A percentile compares a stretch with the other conserved stretches of the same genome.
phyloP scores from a whole-genome alignment of 2,329 filamentous ascomycete genomes.

The Monilinia fructigena region DNA sequence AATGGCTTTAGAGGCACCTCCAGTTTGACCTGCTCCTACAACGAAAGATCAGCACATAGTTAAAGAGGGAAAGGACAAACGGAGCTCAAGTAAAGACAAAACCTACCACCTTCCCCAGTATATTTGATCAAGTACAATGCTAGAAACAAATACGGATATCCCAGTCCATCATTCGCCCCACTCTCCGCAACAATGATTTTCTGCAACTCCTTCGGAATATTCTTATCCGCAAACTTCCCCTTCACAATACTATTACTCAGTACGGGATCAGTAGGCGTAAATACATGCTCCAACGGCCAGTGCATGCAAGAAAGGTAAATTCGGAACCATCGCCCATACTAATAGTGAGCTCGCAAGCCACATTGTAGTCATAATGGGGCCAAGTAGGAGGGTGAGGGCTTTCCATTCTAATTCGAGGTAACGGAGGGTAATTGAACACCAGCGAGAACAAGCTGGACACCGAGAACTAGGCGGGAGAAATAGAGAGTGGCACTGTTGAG shows the following conservation, averaged over 20 bases:
- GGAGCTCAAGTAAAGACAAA: conserved; percentile 42
- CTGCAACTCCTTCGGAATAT: conserved; percentile 78
- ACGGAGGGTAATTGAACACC: conserved; percentile 83
- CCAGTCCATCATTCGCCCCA: conserved; percentile 80
- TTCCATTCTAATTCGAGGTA: conserved; percentile 80
- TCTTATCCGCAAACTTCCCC: conserved; percentile 88
- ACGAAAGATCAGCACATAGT: neutral
- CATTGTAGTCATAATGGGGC: conserved; percentile 83
- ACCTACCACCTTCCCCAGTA: conserved; percentile 51
- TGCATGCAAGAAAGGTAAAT: conserved; percentile 72
- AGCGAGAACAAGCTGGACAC: conserved; percentile 85
- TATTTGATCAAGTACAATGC: conserved; percentile 83
- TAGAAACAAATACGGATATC: conserved; percentile 85
- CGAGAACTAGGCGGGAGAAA: conserved; percentile 83
- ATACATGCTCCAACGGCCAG: conserved; percentile 80
- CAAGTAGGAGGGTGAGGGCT: conserved; percentile 69
- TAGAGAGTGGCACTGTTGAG: conserved; percentile 74
- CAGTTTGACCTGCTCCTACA: conserved; percentile 45
- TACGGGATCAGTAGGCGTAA: conserved; percentile 88
- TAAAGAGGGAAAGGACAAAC: neutral
- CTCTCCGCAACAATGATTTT: conserved; percentile 78
- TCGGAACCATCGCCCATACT: conserved; percentile 72
- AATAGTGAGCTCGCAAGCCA: conserved; percentile 80
- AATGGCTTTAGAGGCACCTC: conserved; percentile 65
- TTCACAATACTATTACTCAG: conserved; percentile 89